Percentiles rank a stretch among this genome's conserved stretches.
Conservation (phyloP, 2,329 filamentous ascomycete genomes). For the Lachnellula occidentalis region DNA sequence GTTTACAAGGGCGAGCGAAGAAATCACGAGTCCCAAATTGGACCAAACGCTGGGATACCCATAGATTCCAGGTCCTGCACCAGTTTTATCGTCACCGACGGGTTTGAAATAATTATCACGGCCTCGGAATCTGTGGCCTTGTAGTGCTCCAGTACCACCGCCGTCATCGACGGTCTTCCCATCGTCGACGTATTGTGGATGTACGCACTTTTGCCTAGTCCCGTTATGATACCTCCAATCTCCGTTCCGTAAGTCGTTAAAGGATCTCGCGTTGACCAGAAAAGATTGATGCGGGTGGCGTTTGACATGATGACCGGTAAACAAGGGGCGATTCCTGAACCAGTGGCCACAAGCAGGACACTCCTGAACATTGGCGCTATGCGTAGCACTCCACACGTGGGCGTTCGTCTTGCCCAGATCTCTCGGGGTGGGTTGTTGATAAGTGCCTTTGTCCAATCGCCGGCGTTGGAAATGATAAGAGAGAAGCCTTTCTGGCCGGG, state of each 20-base stretch:
- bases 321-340: constrained; percentile 67
- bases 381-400: constrained; percentile 62
- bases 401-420: constrained; percentile 64
- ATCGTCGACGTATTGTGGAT: constrained; percentile 33
- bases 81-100: constrained; percentile 33
- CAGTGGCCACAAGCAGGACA: constrained; percentile 63
- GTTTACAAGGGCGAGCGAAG: no score
- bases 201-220: constrained; percentile 30
- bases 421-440: constrained; percentile 56
- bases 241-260: constrained; percentile 31
- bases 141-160: constrained; percentile 26
- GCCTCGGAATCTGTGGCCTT: constrained; percentile 33
- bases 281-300: constrained; percentile 23
- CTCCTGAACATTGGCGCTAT: constrained; percentile 60
- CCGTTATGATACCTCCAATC: constrained; percentile 29
- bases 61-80: constrained; percentile 36
- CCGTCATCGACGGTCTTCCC: constrained; percentile 33
- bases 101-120: constrained; percentile 36
- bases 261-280: constrained; percentile 35
- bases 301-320: constrained; percentile 34
- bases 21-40: constrained; percentile 32
- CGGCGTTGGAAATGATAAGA: constrained; percentile 59
- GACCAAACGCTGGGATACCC: constrained; percentile 34
- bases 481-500: constrained; percentile 55
- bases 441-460: constrained; percentile 64